Evolutionary conservation across 106 monocot genomes (phyloP), one percentile per base, ranked within the genome.

Genomic region (Iris macrosiphon): DNA sequence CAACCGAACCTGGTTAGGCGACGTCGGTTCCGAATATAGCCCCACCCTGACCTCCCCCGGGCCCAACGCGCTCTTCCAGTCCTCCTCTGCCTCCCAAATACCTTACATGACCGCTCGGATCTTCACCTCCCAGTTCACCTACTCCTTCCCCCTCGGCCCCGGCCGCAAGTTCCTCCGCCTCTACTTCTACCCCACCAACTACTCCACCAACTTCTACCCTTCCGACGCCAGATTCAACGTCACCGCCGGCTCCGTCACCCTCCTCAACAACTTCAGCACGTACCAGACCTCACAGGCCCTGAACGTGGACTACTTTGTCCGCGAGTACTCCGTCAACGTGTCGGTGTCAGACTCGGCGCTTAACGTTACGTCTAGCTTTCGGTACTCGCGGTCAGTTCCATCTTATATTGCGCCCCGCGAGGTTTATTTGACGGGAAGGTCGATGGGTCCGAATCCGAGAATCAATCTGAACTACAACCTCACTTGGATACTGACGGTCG

Each of bases 161-260:
- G 84, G 81, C 47, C 80, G 72, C 45, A 72, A 78, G 58, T 83
- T 75, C 49, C 21, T 90, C 71, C 84, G 84, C 50, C 81, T 90
- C 30, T 65, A 90, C 22, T 83, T 78, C 62, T 83, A 78, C 44
- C 77, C 83, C 1, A 23, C 66, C 0, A 6, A 60, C 13, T 83
- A 83, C 57, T n/a, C n/a, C n/a, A 55, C 46, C 34, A 35, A 45
- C 43, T 64, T 66, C 15, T 22, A 61, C 21, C 57, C 77, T 0
- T 50, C 47, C n/a, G 57, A 54, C 12, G 69, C 70, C 49, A 52
- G 31, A 57, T 83, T 83, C 70, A 55, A 32, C 44, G 83, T 83
- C 17, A 47, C 64, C 35, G 29, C 58, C 52, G 62, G 45, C 25
- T 50, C 49, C 0, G 4, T 66, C 49, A 83, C 70, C 38, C 69